These are phyloP conservation scores for Boletus sp. DNA, from an alignment of 768 basidiomycete genomes.

Conservation along the genomic window DNA sequence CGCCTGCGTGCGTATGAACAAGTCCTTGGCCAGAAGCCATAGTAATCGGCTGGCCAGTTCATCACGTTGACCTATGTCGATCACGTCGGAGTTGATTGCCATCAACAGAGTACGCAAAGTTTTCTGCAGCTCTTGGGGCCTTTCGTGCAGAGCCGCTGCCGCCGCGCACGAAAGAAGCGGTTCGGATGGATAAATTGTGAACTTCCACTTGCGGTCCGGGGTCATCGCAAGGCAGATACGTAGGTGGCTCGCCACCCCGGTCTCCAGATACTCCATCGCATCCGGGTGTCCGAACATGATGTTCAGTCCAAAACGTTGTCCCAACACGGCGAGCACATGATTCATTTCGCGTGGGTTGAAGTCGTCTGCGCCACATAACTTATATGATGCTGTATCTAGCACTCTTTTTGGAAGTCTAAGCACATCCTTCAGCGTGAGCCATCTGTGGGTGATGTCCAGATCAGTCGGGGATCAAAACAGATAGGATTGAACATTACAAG, in stretches of 20 bases:
- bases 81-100: slow-evolving; percentile 4
- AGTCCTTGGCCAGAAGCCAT: too few relatives aligned
- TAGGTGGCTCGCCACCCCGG: slow-evolving; percentile 11
- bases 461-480: not conserved
- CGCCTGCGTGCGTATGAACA: not conserved
- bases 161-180: slow-evolving; percentile 14
- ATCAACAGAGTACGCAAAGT: not conserved
- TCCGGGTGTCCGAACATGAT: slow-evolving; percentile 2
- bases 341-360: not conserved
- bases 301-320: slow-evolving; percentile 4
- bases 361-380: not conserved
- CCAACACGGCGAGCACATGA: slow-evolving; percentile 1
- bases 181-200: slow-evolving; percentile 18
- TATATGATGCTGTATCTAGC: not conserved
- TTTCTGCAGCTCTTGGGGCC: not conserved
- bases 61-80: slow-evolving; percentile 3
- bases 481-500: not conserved
- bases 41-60: slow-evolving; percentile 2
- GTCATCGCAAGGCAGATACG: slow-evolving; percentile 8
- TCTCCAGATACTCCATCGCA: slow-evolving; percentile 2
- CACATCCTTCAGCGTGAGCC: slow-evolving; percentile 4
- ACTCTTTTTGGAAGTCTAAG: not conserved
- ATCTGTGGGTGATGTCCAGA: not conserved
- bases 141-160: not conserved
- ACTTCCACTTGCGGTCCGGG: slow-evolving; percentile 7